phyloP scores from a whole-genome alignment of 2,329 filamentous ascomycete genomes.

The Aureobasidium zeae region DNA sequence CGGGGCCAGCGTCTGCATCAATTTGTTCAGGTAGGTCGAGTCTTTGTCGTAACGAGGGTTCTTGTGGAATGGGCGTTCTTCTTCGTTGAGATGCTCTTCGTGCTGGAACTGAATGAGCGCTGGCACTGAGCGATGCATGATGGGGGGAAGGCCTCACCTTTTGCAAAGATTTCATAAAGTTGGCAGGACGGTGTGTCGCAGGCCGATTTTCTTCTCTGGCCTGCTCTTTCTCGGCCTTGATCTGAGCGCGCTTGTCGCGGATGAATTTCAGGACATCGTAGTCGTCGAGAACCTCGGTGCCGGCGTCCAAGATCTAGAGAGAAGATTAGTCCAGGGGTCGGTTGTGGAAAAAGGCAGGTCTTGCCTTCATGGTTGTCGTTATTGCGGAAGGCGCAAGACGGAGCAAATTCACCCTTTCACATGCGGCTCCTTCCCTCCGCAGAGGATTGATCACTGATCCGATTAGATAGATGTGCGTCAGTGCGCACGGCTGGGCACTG shows the following conservation, averaged over 20 bases:
- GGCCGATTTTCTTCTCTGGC: conserved; percentile 20
- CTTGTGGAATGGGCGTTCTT: conserved; percentile 19
- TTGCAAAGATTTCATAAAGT: conserved; percentile 20
- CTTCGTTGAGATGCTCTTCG: conserved; percentile 18
- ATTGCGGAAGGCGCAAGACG: not conserved
- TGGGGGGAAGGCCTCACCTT: not conserved
- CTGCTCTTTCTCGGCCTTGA: conserved; percentile 25
- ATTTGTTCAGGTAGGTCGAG: conserved; percentile 19
- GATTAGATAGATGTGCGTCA: too few species aligned
- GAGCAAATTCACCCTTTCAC: conserved; percentile 8
- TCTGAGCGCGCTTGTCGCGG: conserved; percentile 24
- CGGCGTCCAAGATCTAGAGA: conserved; percentile 27
- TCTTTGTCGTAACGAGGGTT: conserved; percentile 20
- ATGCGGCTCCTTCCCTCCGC: too few species aligned
- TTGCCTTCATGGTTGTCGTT: conserved; percentile 1
- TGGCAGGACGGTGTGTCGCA: conserved; percentile 21
- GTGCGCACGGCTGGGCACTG: too few species aligned
- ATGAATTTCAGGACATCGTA: conserved; percentile 29
- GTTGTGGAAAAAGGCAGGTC: too few species aligned
- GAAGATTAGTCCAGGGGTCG: not conserved
- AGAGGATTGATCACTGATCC: too few species aligned
- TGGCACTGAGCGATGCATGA: not conserved
- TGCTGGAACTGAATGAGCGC: conserved; percentile 6
- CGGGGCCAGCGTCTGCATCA: conserved; percentile 23
- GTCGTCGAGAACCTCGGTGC: conserved; percentile 29